phyloP scores from a whole-genome alignment of 2,329 filamentous ascomycete species.

The Aspergillus hiratsukae region DNA sequence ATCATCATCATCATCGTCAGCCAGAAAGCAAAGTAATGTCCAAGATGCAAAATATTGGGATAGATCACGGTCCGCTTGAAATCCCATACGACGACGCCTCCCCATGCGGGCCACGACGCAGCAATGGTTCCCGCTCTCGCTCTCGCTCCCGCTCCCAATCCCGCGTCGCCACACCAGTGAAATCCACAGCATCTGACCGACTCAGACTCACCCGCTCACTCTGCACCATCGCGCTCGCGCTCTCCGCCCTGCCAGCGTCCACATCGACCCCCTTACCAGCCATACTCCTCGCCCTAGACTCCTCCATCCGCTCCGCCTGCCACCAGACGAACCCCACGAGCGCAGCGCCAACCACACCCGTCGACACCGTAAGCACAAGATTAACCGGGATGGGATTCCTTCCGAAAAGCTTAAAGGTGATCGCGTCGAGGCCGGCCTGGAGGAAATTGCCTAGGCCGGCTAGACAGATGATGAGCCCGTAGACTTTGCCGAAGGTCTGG shows the following conservation, averaged over 20 bases:
- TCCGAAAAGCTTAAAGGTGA: slow-evolving; percentile 68
- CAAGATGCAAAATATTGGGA: neutral
- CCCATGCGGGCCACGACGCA: neutral
- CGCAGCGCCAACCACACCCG: slow-evolving; percentile 58
- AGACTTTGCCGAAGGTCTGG: slow-evolving; percentile 88
- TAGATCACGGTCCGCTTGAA: neutral
- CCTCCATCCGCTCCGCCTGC: slow-evolving; percentile 37
- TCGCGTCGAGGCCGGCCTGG: slow-evolving; percentile 72
- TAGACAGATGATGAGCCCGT: slow-evolving; percentile 82
- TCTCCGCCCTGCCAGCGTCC: neutral
- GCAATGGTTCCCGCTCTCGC: slow-evolving; percentile 13
- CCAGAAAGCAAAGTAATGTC: too few relatives aligned
- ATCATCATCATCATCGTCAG: neutral
- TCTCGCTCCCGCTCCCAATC: slow-evolving; percentile 19
- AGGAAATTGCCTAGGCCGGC: slow-evolving; percentile 80
- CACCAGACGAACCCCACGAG: slow-evolving; percentile 64
- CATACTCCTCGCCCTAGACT: neutral
- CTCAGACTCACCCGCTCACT: too few relatives aligned
- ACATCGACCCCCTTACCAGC: neutral
- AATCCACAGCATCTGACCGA: neutral
- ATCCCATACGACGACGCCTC: neutral
- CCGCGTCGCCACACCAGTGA: slow-evolving; percentile 5
- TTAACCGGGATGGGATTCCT: slow-evolving; percentile 77
- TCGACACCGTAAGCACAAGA: slow-evolving; percentile 58
- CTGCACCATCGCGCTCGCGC: neutral